These are phyloP conservation scores for Saccharomyces hybrid DNA, from an alignment of 1,139 yeast species.

Conservation along the genomic window DNA sequence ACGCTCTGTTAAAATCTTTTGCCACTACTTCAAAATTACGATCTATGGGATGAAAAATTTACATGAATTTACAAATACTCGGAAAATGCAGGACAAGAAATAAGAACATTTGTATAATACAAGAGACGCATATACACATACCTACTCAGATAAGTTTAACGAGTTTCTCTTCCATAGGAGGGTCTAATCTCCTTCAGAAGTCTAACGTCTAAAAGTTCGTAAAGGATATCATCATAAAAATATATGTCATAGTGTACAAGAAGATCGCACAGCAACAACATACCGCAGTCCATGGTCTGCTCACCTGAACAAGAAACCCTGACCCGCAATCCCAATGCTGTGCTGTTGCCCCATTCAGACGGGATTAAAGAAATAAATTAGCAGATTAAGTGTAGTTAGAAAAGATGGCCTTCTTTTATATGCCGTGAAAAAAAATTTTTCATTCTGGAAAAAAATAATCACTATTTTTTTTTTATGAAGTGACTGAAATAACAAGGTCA, in stretches of 20 bases:
- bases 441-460: not conserved
- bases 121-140: not conserved
- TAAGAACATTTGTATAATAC: not conserved
- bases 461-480: not conserved
- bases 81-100: not conserved
- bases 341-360: not conserved
- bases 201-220: slow-evolving; percentile 33
- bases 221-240: slow-evolving; percentile 24
- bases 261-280: not conserved
- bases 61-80: not conserved
- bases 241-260: not conserved
- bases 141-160: slow-evolving; percentile 13
- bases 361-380: no score
- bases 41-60: not conserved
- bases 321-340: not conserved
- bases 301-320: not conserved
- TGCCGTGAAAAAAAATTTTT: not conserved
- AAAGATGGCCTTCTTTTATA: not conserved
- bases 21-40: not conserved
- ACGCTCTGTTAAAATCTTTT: not conserved
- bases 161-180: slow-evolving; percentile 12
- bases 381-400: no score
- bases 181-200: slow-evolving; percentile 24
- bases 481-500: not conserved
- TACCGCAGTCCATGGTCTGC: not conserved